Conservation (phyloP, 1,284 basidiomycete genomes). For the Sanghuangporus baumii region DNA sequence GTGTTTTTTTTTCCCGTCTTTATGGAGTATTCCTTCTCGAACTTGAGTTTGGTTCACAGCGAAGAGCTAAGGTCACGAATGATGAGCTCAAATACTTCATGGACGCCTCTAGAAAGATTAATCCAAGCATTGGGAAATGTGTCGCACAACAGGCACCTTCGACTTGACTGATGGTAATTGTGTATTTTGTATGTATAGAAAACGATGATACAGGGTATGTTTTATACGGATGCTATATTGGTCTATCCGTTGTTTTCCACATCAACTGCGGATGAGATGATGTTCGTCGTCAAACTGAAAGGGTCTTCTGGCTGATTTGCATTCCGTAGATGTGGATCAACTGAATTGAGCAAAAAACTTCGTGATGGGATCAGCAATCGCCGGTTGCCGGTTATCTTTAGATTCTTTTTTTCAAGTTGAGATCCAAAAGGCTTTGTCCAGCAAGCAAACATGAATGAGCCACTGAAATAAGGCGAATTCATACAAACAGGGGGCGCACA, state of each 20-base stretch:
- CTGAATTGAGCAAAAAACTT: not conserved
- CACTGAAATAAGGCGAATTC: not conserved
- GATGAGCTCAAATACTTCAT: constrained; percentile 78
- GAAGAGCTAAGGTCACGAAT: constrained; percentile 78
- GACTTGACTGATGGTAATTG: not conserved
- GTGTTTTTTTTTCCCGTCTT: constrained; percentile 20
- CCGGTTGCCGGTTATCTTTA: not conserved
- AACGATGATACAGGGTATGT: not conserved
- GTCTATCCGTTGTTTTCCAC: not conserved
- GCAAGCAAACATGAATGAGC: not conserved
- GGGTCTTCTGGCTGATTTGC: not conserved
- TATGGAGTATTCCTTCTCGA: not conserved
- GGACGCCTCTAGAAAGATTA: constrained; percentile 79
- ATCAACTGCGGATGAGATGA: not conserved
- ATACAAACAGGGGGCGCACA: no score
- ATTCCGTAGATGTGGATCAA: not conserved
- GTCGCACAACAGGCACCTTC: not conserved
- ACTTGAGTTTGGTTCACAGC: constrained; percentile 38
- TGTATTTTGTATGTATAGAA: not conserved
- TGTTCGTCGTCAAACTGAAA: not conserved
- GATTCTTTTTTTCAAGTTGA: not conserved
- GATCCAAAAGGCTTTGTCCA: not conserved
- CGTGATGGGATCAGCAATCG: not conserved
- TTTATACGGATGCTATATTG: not conserved
- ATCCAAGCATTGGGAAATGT: constrained; percentile 23